Evolutionary conservation across 2,329 filamentous ascomycete species (phyloP).

Genomic region (Stagonosporopsis tanaceti): DNA sequence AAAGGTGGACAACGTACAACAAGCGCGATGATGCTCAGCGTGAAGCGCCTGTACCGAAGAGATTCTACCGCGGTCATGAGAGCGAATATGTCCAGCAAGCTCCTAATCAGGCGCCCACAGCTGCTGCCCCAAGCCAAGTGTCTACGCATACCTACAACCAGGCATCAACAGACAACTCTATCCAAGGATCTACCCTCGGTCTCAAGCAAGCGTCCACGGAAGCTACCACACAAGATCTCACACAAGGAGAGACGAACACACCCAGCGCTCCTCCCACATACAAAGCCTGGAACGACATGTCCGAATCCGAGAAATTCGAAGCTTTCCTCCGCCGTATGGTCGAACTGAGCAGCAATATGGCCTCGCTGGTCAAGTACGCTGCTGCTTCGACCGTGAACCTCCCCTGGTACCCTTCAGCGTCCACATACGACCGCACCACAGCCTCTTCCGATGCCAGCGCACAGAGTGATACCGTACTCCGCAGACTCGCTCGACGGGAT

Average conservation of each 20-base stretch:
- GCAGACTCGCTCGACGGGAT: constrained; percentile 1
- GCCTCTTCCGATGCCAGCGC: background rate
- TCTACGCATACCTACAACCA: background rate
- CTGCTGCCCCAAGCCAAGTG: background rate
- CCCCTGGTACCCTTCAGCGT: constrained; percentile 8
- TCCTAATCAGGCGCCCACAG: background rate
- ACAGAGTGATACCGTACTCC: background rate
- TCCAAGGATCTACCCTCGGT: background rate
- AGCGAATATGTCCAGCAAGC: constrained; percentile 7
- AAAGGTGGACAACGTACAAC: constrained; percentile 20
- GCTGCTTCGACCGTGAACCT: constrained; percentile 9
- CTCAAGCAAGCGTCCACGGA: background rate
- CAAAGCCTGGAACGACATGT: constrained; percentile 10
- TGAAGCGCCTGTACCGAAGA: background rate
- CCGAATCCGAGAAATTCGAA: constrained; percentile 4
- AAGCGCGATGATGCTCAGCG: background rate
- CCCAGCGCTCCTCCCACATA: background rate
- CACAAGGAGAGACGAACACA: background rate
- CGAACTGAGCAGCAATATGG: constrained; percentile 14
- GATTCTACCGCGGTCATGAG: constrained; percentile 3
- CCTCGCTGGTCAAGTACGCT: constrained; percentile 17
- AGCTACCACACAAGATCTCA: background rate
- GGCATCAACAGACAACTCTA: background rate
- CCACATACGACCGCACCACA: background rate
- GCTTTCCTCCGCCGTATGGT: constrained; percentile 16